A percentile compares a stretch with the other conserved stretches of the same genome.
Conservation (phyloP, 129 eudicot species). For the carrot (Daucus carota) region DNA sequence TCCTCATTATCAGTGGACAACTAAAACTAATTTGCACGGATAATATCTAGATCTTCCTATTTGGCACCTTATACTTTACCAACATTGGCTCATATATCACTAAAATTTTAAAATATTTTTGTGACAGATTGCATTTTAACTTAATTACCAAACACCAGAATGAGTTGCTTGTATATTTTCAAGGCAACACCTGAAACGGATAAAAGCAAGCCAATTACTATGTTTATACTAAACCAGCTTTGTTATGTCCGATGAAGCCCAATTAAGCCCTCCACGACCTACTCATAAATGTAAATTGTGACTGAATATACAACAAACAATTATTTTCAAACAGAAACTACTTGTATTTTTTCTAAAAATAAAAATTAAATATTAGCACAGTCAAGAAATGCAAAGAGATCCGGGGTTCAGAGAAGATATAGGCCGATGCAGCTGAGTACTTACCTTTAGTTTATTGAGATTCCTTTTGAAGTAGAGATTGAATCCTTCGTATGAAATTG, state of each 20-base stretch:
- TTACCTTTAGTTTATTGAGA: slow-evolving; percentile 74
- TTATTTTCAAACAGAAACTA: not conserved
- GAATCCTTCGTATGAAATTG: slow-evolving; percentile 67
- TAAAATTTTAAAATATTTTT: too few relatives aligned
- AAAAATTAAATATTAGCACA: not conserved
- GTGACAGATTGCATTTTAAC: not conserved
- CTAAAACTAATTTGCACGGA: not conserved
- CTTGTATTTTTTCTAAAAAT: not conserved
- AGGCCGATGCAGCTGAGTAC: not conserved
- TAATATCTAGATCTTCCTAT: not conserved
- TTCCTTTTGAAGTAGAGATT: slow-evolving; percentile 56
- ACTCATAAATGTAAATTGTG: not conserved
- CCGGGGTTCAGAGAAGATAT: not conserved
- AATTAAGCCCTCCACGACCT: not conserved
- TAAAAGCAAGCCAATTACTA: not conserved
- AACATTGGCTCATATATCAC: not conserved
- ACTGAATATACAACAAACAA: not conserved
- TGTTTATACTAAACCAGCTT: not conserved
- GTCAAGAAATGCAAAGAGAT: not conserved
- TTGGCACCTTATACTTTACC: not conserved
- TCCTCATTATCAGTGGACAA: not conserved
- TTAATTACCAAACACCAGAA: not conserved
- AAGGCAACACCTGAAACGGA: not conserved
- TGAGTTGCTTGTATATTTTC: not conserved
- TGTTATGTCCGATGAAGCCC: not conserved